Conservation (phyloP, 2,329 filamentous ascomycete species). For the Pseudopithomyces chartarum region DNA sequence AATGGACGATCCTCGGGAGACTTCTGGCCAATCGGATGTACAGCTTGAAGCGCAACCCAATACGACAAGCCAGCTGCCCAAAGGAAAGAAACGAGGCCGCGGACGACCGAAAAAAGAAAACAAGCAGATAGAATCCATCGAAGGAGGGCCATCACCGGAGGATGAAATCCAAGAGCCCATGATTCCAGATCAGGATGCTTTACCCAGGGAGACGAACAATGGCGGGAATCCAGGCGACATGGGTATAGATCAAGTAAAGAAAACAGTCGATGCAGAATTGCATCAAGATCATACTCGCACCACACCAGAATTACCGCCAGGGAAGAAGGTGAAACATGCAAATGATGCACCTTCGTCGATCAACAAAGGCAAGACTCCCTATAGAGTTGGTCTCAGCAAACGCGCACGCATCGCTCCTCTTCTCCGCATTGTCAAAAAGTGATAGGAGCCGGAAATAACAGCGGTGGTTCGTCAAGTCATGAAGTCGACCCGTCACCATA, state of each 20-base stretch:
- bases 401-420: constrained; percentile 54
- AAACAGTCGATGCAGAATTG: neutral
- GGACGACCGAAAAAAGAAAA: constrained; percentile 37
- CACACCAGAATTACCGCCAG: neutral
- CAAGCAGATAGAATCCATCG: constrained; percentile 9
- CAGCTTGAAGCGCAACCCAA: constrained; percentile 1
- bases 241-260: neutral
- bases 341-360: constrained; percentile 24
- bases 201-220: neutral
- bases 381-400: constrained; percentile 57
- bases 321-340: neutral
- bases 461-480: neutral
- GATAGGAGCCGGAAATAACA: constrained; percentile 9
- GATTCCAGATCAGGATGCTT: neutral
- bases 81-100: constrained; percentile 35
- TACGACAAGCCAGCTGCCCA: constrained; percentile 2
- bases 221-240: neutral
- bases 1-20: constrained; percentile 9
- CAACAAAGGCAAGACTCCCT: constrained; percentile 47
- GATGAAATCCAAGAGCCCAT: neutral
- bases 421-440: constrained; percentile 54
- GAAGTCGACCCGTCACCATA: constrained; percentile 1
- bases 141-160: constrained; percentile 8
- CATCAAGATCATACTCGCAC: neutral
- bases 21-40: constrained; percentile 18